Base-by-base conservation (phyloP, 805 yeast species). In the Blastobotrys terrestris region DNA sequence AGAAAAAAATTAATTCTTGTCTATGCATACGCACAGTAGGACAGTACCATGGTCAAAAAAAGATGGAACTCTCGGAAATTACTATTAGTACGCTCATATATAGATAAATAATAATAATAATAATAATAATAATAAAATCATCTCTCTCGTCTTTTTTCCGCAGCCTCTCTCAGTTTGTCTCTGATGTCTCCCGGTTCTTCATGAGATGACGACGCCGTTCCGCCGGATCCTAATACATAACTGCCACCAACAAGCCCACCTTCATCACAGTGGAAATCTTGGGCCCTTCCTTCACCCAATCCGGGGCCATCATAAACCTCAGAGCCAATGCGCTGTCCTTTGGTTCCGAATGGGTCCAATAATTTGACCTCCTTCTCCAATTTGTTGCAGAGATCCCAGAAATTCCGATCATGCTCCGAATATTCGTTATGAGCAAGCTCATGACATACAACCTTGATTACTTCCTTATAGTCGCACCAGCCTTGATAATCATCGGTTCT, bases 401-500 rank as follows among this genome's bases (percentile, higher is more conserved):
- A 71, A 49, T 63, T 53, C 15, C 61, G 54, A 51, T 66, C 65
- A 52, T 71, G 75, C 7, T 67, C 72, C 5, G 61, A 53, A 47
- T 65, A 60, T 6, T 61, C 67, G 52, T 71, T 71, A 51, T 71
- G 75, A 13, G 75, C 63, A 19, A 71, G 61, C 51, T 71, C 75
- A 51, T 71, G 75, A 52, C 73, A 67, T 26, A 71, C 59, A 7
- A 68, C 70, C 48, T 60, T 63, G 41, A 66, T 52, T 19, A 71
- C 59, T 43, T 65, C 66, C 45, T 58, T 61, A 53, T 70, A 71
- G 50, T 60, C 55, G 44, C 72, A 56, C 53, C 62, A 71, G 5
- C 74, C 75, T 26, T 63, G 64, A 53, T 70, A 69, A 51, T 58
- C 62, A 53, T 71, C 74, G 11, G 73, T 71, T 19, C 75, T 58